phyloP scores from a whole-genome alignment of 768 basidiomycete species.

The Guyanaporus albipodus region DNA sequence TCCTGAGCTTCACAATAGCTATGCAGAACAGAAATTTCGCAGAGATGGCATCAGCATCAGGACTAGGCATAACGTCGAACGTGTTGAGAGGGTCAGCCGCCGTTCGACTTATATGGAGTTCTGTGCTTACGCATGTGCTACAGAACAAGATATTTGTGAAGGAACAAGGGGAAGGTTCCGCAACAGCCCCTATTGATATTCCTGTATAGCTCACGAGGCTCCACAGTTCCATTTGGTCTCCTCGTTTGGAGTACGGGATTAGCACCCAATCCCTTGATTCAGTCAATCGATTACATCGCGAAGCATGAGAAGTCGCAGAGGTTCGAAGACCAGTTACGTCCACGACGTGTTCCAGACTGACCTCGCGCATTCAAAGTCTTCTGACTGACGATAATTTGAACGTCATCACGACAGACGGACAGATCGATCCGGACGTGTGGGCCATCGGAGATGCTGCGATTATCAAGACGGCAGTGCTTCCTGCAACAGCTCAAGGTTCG shows the following conservation, averaged over 20 bases:
- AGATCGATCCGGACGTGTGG: conserved; percentile 65
- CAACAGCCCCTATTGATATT: conserved; percentile 4
- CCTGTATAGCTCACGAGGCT: conserved; percentile 3
- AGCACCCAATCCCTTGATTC: conserved; percentile 74
- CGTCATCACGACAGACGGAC: conserved; percentile 50
- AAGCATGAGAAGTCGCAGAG: conserved; percentile 60
- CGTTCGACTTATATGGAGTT: conserved; percentile 7
- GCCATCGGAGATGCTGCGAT: conserved; percentile 78
- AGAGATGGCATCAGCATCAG: conserved; percentile 72
- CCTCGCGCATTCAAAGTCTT: conserved; percentile 29
- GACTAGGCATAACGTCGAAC: conserved; percentile 70
- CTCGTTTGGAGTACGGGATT: conserved; percentile 89
- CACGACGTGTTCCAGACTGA: conserved; percentile 26
- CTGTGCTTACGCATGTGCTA: conserved; percentile 5
- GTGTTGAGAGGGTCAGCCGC: conserved; percentile 50
- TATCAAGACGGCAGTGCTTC: conserved; percentile 54
- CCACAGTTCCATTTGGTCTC: conserved; percentile 70
- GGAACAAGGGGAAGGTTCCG: conserved; percentile 64
- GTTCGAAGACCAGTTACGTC: conserved; percentile 31
- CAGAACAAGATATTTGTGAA: conserved; percentile 67
- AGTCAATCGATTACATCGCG: conserved; percentile 51
- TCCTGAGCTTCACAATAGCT: conserved; percentile 36
- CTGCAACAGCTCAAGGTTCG: conserved; percentile 81
- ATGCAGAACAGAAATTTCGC: conserved; percentile 64
- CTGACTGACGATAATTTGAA: conserved; percentile 58